phyloP scores from a whole-genome alignment of 768 basidiomycete genomes.

The Leccinum variicolor region DNA sequence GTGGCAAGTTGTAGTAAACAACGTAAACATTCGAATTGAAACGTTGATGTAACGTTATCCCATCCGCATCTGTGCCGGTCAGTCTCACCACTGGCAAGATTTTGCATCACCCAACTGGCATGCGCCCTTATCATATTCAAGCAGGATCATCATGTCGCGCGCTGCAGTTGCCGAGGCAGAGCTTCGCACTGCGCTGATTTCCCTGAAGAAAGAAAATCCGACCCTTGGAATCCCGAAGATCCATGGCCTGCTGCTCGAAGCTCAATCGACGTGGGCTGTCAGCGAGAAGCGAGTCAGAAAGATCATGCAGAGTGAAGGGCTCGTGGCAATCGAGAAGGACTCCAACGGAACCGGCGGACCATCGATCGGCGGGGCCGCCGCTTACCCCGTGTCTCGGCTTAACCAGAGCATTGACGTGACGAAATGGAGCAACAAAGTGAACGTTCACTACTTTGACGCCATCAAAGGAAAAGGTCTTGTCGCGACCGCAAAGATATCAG shows the following conservation, averaged over 20 bases:
- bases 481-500: constrained; percentile 59
- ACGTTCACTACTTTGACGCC: constrained; percentile 63
- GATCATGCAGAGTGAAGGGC: constrained; percentile 57
- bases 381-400: constrained; percentile 61
- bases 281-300: constrained; percentile 83
- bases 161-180: constrained; percentile 46
- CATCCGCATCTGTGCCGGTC: background rate
- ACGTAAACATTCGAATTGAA: background rate
- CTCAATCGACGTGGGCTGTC: constrained; percentile 68
- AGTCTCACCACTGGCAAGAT: background rate
- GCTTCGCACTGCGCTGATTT: constrained; percentile 51
- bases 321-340: constrained; percentile 31
- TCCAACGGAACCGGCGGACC: background rate
- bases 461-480: constrained; percentile 83
- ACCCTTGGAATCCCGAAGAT: constrained; percentile 70
- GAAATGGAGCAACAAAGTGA: constrained; percentile 61
- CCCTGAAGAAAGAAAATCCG: constrained; percentile 56
- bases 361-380: constrained; percentile 8
- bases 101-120: background rate
- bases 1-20: background rate
- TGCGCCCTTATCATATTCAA: background rate
- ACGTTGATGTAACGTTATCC: background rate
- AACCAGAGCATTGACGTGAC: constrained; percentile 60
- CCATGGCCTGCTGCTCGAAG: constrained; percentile 55
- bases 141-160: constrained; percentile 10